phyloP scores from a whole-genome alignment of 805 yeast species.

The Lipomyces sp. region DNA sequence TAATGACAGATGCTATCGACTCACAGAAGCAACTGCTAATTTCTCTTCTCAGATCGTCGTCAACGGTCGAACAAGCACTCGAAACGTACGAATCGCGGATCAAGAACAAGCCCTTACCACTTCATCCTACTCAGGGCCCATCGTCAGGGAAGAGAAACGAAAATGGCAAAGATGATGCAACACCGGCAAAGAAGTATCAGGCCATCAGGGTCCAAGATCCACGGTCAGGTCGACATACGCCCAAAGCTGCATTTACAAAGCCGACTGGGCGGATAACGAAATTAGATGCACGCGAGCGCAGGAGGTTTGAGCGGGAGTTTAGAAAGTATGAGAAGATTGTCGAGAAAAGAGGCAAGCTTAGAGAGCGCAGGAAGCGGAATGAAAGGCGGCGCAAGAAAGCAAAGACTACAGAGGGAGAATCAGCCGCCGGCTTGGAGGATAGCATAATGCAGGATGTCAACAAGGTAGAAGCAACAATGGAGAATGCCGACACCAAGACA shows the following conservation, averaged over 20 bases:
- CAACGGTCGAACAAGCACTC: conserved; percentile 14
- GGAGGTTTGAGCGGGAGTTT: conserved; percentile 16
- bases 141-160: neutral
- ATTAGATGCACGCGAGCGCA: conserved; percentile 12
- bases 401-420: neutral
- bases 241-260: neutral
- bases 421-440: neutral
- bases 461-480: too few species aligned
- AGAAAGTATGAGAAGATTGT: neutral
- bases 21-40: conserved; percentile 5
- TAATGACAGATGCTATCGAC: neutral
- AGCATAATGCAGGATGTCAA: neutral
- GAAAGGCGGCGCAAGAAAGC: conserved; percentile 3
- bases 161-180: neutral
- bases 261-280: neutral
- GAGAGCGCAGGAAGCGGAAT: conserved; percentile 14
- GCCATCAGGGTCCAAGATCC: conserved; percentile 5
- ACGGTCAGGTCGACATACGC: neutral
- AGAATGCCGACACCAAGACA: neutral
- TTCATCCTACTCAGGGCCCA: conserved; percentile 22
- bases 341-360: conserved; percentile 15
- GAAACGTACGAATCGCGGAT: conserved; percentile 17
- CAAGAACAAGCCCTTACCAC: conserved; percentile 23
- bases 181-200: neutral
- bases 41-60: neutral